Evolutionary conservation across 1,139 yeast species (phyloP), one percentile per base, ranked within the genome.

Genomic region (Taphrina deformans): DNA sequence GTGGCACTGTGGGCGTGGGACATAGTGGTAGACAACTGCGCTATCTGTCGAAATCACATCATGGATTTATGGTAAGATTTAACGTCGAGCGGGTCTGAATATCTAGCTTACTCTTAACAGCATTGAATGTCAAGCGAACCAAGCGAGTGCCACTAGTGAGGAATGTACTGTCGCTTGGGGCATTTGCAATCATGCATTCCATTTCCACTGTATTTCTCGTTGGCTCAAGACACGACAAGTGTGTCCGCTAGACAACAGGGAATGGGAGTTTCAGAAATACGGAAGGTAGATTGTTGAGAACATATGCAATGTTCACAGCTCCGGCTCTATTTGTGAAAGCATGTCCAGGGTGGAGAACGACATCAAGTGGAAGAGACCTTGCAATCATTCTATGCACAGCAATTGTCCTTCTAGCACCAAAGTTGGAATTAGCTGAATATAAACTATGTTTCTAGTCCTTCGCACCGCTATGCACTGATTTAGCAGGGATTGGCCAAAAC

Each of bases 1-100:
- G 99, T 95, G 63, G 98, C 99, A 18, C 91, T 93, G 74, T 95
- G 99, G 99, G 91, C 97, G 1, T 95, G 99, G 99, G 98, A 90
- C 77, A 89, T 91, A 68, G 95, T 87, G 62, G 96, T 93, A 67
- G 99, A 95, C 71, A 91, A 90, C 66, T 95, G 99, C 80, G 98
- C 99, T 53, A 95, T 95, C 75, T 95, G 99, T 81, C 84, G 99
- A 73, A 95, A 93, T 76, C 98, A 93, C 77, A 83, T 93, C 72
- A 95, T 95, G 99, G 99, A 95, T 72, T 96, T 96, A 26, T 95
- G 99, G 58, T 53, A 31, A n/a, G n/a, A n/a, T n/a, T n/a, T n/a
- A n/a, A n/a, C n/a, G n/a, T n/a, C n/a, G n/a, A n/a, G n/a, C n/a
- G n/a, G n/a, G n/a, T n/a, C n/a, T n/a, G n/a, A n/a, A n/a, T n/a